Percentiles rank a stretch among this genome's conserved stretches.
Conservation (phyloP, 352 stramenopile species). For the Achlya hypogyna region DNA sequence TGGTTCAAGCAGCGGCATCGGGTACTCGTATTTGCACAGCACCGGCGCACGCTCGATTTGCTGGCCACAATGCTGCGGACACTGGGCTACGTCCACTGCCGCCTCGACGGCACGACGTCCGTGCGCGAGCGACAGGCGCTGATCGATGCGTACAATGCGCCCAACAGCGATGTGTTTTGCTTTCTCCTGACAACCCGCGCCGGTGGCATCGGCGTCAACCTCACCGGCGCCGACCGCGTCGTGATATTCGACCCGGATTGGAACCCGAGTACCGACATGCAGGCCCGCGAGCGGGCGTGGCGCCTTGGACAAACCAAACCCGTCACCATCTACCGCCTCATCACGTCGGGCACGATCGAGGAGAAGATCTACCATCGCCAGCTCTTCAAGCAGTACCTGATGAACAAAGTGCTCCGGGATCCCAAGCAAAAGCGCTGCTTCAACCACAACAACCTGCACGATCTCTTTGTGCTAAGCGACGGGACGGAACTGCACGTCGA, state of each 20-base stretch:
- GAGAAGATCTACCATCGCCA: conserved; percentile 99
- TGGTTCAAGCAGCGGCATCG: conserved; percentile 95
- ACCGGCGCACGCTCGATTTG: conserved; percentile 95
- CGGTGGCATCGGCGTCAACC: conserved; percentile 94
- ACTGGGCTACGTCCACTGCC: conserved; percentile 84
- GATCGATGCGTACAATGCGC: conserved; percentile 94
- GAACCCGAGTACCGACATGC: conserved; percentile 96
- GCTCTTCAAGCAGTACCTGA: conserved; percentile 99
- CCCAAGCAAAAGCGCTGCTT: conserved; percentile 95
- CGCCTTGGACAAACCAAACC: conserved; percentile 85
- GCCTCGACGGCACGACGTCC: conserved; percentile 95
- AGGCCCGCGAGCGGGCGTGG: conserved; percentile 97
- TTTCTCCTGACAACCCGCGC: conserved; percentile 82
- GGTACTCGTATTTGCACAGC: conserved; percentile 97
- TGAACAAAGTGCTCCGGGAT: conserved; percentile 95
- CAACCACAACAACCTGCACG: conserved; percentile 92
- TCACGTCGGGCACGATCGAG: conserved; percentile 97
- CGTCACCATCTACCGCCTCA: conserved; percentile 87
- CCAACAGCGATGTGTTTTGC: conserved; percentile 63
- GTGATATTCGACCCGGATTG: conserved; percentile 98
- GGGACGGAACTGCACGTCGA: conserved; percentile 26
- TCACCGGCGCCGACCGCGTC: conserved; percentile 93
- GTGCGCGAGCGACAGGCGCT: conserved; percentile 89
- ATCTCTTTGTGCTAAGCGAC: conserved; percentile 91
- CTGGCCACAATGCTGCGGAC: conserved; percentile 88